Percentiles rank a stretch among this genome's conserved stretches.
phyloP scores from a whole-genome alignment of 208 protist genomes.

The Trypanosoma brucei region DNA sequence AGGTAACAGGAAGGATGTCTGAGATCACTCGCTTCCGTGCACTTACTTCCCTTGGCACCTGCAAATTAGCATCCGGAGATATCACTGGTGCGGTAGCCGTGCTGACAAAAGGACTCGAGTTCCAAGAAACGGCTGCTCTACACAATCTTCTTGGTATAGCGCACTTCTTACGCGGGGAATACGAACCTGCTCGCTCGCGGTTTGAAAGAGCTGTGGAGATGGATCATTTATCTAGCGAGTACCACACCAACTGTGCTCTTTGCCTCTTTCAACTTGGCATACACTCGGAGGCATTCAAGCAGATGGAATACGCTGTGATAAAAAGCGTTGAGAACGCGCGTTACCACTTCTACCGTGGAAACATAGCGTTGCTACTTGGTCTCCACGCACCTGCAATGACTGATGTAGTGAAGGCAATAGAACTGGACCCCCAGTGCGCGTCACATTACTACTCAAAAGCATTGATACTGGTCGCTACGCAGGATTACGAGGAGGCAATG shows the following conservation, averaged over 20 bases:
- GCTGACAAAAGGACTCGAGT: conserved; percentile 50
- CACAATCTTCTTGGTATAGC: conserved; percentile 77
- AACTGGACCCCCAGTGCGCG: conserved; percentile 27
- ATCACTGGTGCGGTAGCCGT: conserved; percentile 21
- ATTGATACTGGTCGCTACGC: conserved; percentile 37
- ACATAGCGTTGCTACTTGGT: conserved; percentile 50
- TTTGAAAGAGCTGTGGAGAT: conserved; percentile 75
- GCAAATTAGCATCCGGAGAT: conserved; percentile 24
- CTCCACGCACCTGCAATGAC: conserved; percentile 43
- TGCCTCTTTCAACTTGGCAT: conserved; percentile 50
- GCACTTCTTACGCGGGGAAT: conserved; percentile 59
- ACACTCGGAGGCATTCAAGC: conserved; percentile 49
- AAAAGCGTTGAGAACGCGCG: conserved; percentile 32
- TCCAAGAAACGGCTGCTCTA: conserved; percentile 49
- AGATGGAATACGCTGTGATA: conserved; percentile 68
- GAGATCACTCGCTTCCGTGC: conserved; percentile 22
- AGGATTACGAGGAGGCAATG: conserved; percentile 27
- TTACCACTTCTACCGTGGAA: conserved; percentile 75
- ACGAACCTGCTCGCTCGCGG: conserved; percentile 33
- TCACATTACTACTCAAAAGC: conserved; percentile 52
- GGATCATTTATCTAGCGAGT: conserved; percentile 43
- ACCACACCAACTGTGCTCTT: conserved; percentile 65
- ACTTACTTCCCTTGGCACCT: conserved; percentile 24
- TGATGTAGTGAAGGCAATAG: conserved; percentile 64
- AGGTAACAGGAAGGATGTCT: conserved; percentile 34